Evolutionary conservation across 2,329 filamentous ascomycete species (phyloP).

Genomic region (Cadophora sp.): DNA sequence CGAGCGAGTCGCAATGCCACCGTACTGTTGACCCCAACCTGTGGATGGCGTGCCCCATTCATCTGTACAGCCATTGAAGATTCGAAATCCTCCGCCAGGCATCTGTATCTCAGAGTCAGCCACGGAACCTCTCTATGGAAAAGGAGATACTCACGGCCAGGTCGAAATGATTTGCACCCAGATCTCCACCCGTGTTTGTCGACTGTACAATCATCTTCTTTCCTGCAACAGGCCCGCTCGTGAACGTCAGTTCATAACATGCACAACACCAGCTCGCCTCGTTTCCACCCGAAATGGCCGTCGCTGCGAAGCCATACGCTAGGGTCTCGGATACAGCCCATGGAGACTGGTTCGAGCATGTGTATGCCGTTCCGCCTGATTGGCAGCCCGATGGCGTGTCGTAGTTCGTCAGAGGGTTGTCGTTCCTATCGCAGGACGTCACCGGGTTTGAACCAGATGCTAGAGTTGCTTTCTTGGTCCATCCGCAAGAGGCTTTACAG

Average conservation of each 20-base stretch:
- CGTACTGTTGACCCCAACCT: conserved; percentile 56
- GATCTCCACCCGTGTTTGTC: conserved; percentile 66
- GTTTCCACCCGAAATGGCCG: conserved; percentile 58
- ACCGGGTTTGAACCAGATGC: conserved; percentile 39
- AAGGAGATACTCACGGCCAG: conserved; percentile 45
- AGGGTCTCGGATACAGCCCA: conserved; percentile 65
- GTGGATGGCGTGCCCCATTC: conserved; percentile 54
- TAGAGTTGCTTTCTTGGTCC: conserved; percentile 64
- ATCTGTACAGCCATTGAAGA: conserved; percentile 59
- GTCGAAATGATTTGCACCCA: conserved; percentile 65
- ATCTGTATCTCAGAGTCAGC: conserved; percentile 60
- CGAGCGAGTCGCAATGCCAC: conserved; percentile 52
- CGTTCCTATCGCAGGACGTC: conserved; percentile 49
- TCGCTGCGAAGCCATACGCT: conserved; percentile 67
- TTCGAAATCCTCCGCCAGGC: conserved; percentile 63
- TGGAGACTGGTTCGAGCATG: conserved; percentile 67
- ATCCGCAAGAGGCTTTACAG: conserved; percentile 73
- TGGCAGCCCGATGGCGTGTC: conserved; percentile 60
- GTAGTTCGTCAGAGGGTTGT: conserved; percentile 59
- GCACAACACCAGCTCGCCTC: conserved; percentile 71
- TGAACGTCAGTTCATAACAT: conserved; percentile 62
- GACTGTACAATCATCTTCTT: conserved; percentile 71
- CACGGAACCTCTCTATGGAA: conserved; percentile 49
- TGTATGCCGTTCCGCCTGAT: conserved; percentile 53
- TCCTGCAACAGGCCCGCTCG: conserved; percentile 57